phyloP scores from a whole-genome alignment of 805 yeast genomes.

The Teunomyces atbi region DNA sequence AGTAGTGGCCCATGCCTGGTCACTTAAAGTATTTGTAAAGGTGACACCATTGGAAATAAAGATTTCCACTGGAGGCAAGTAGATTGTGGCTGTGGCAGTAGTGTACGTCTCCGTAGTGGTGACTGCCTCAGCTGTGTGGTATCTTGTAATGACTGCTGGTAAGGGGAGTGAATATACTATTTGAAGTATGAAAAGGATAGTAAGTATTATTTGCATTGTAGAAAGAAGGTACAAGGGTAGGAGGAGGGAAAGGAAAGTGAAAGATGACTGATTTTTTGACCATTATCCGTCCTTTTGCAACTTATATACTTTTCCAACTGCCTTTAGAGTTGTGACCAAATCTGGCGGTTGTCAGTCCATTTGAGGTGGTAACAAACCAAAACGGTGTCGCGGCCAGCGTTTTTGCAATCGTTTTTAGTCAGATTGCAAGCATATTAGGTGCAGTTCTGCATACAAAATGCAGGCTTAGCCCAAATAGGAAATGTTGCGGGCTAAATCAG shows the following conservation, averaged over 20 bases:
- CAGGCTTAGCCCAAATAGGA: neutral
- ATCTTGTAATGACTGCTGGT: slow-evolving; percentile 48
- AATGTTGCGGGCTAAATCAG: neutral
- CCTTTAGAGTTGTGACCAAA: neutral
- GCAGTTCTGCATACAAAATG: neutral
- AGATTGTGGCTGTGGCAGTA: slow-evolving; percentile 49
- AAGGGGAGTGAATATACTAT: slow-evolving; percentile 33
- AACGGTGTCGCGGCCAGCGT: neutral
- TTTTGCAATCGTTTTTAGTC: neutral
- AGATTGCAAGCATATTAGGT: slow-evolving; percentile 3
- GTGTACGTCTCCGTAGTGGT: slow-evolving; percentile 41
- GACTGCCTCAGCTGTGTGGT: slow-evolving; percentile 55
- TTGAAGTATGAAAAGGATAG: slow-evolving; percentile 11
- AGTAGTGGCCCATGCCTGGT: slow-evolving; percentile 29
- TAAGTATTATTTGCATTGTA: slow-evolving; percentile 4
- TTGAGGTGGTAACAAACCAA: neutral
- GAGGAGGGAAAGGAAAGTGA: neutral
- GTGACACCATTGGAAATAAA: slow-evolving; percentile 52
- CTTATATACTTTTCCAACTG: neutral
- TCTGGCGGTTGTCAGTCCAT: neutral
- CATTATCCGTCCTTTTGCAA: neutral
- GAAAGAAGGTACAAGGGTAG: neutral
- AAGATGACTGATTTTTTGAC: neutral
- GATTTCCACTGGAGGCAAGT: slow-evolving; percentile 52
- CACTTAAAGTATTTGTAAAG: slow-evolving; percentile 44